phyloP scores from a whole-genome alignment of 2,329 filamentous ascomycete genomes.

The Fusarium keratoplasticum region DNA sequence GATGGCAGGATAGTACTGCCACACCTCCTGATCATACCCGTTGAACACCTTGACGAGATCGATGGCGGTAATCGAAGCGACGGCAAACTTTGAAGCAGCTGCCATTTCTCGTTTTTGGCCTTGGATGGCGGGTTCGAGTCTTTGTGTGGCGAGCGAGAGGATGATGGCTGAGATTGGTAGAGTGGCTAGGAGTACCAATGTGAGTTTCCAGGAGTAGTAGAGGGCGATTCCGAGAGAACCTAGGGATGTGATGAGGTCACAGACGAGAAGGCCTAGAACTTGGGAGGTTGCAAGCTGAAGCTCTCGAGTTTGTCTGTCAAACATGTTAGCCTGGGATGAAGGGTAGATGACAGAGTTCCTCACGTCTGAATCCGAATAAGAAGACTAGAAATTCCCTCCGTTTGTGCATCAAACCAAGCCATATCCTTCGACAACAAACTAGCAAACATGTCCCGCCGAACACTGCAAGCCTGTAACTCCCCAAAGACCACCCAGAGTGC shows the following conservation, averaged over 20 bases:
- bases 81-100: constrained; percentile 77
- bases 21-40: constrained; percentile 75
- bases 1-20: constrained; percentile 71
- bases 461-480: constrained; percentile 79
- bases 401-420: constrained; percentile 82
- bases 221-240: constrained; percentile 79
- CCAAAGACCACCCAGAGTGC: constrained; percentile 81
- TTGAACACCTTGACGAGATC: constrained; percentile 91
- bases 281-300: constrained; percentile 85
- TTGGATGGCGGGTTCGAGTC: constrained; percentile 74
- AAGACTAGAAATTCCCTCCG: constrained; percentile 78
- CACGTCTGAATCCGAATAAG: constrained; percentile 80
- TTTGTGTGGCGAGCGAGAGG: constrained; percentile 69
- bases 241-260: constrained; percentile 72
- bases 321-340: background rate
- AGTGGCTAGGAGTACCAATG: constrained; percentile 80
- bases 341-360: constrained; percentile 41
- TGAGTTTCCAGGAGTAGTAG: constrained; percentile 85
- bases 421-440: constrained; percentile 79
- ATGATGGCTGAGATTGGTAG: constrained; percentile 74
- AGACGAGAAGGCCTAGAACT: constrained; percentile 77
- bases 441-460: constrained; percentile 73
- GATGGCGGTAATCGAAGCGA: constrained; percentile 77
- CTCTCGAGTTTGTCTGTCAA: constrained; percentile 80
- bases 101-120: constrained; percentile 76